Base-by-base conservation (phyloP, 2,329 filamentous ascomycete species). In the Curvularia hawaiiensis region DNA sequence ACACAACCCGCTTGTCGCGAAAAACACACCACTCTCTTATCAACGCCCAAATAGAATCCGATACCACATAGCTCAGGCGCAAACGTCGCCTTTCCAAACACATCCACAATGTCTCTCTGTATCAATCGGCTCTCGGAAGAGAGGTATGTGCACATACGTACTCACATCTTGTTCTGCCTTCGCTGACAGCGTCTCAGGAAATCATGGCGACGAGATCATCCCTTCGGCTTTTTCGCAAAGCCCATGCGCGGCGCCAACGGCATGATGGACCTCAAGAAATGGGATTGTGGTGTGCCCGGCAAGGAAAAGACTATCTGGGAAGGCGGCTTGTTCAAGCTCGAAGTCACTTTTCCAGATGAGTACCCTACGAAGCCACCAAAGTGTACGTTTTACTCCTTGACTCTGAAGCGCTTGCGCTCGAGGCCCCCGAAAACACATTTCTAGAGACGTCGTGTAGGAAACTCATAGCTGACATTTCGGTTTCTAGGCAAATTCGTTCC, bases 361-460 rank as follows among this genome's bases (percentile, higher is more conserved):
- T 99, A 99, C 77, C 95, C 95, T 16, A 99, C 96, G 50, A 99
- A 99, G 79, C 95, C 95, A 31, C 95, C 95, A 1, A 99, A 99
- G 80, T 99, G 95, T 97, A 86, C 78, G 89, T 80, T 38, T 9
- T 12, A 11, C 26, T 31, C 44, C 39, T 16, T 30, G 9, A 24
- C 12, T 18, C 12, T 26, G 30, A 47, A 6, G 44, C 44, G 26
- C 44, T 31, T 31, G 24, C 3, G 11, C 10, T n/a, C 28, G 12
- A 9, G 20, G n/a, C 9, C 24, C 10, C 39, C 18, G 14, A 20
- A 18, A 22, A 20, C 39, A 41, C 18, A 18, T 9, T 22, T 24
- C 18, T 18, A n/a, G 35, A 18, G 16, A 38, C 10, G 18, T 3
- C 20, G 12, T 18, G 9, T 24, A 12, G 43, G 30, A 31, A 14